Conservation (phyloP, 306 rosid genomes). For the Canavalia gladiata region DNA sequence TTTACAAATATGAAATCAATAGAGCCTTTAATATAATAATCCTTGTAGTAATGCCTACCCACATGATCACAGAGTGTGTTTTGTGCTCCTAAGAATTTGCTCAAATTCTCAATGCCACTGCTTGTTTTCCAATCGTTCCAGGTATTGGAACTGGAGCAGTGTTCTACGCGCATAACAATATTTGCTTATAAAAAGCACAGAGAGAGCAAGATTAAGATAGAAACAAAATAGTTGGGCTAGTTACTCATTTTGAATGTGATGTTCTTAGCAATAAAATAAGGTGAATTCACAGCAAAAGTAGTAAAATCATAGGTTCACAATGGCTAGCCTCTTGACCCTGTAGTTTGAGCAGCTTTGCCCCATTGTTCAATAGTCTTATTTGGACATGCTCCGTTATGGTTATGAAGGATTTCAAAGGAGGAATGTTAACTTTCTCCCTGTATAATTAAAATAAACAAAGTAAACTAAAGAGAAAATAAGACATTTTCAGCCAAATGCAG, state of each 20-base stretch:
- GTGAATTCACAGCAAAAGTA: slow-evolving; percentile 92
- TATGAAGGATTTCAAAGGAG: slow-evolving; percentile 82
- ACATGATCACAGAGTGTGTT: slow-evolving; percentile 76
- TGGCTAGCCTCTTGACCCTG: slow-evolving; percentile 67
- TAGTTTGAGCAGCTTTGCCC: slow-evolving; percentile 98
- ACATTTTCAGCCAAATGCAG: slow-evolving; percentile 17
- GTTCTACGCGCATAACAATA: slow-evolving; percentile 54
- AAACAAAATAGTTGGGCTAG: not conserved
- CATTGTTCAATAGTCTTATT: slow-evolving; percentile 91
- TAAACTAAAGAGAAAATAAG: not conserved
- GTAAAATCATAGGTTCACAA: slow-evolving; percentile 88
- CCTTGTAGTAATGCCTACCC: slow-evolving; percentile 77
- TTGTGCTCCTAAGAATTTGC: slow-evolving; percentile 75
- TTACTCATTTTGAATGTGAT: slow-evolving; percentile 81
- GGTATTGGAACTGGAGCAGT: slow-evolving; percentile 77
- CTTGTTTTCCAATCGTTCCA: slow-evolving; percentile 81
- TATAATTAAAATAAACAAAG: not conserved
- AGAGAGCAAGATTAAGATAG: not conserved
- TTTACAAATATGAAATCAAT: slow-evolving; percentile 83
- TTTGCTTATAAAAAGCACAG: slow-evolving; percentile 17
- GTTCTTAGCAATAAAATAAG: slow-evolving; percentile 90
- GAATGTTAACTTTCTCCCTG: slow-evolving; percentile 93
- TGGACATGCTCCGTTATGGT: slow-evolving; percentile 96
- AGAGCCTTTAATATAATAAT: slow-evolving; percentile 76
- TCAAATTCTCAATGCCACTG: slow-evolving; percentile 75